phyloP scores from a whole-genome alignment of 1,284 basidiomycete species.

The Leccinum griseonigrum region DNA sequence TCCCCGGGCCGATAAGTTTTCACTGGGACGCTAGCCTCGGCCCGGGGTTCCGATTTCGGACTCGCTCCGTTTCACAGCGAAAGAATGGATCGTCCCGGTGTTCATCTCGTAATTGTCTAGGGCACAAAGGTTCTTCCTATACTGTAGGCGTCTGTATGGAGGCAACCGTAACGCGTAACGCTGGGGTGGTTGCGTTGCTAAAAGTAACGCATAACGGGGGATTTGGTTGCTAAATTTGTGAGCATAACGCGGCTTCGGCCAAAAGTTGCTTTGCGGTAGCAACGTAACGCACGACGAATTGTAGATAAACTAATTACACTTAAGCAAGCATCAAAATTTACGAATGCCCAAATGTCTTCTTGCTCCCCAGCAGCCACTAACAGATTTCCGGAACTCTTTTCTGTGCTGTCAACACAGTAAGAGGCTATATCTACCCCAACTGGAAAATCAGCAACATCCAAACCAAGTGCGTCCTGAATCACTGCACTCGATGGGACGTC shows the following conservation, averaged over 20 bases:
- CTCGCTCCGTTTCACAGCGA: no score
- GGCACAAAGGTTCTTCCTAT: not conserved
- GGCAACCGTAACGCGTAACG: not conserved
- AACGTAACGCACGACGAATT: no score
- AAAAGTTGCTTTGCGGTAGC: no score
- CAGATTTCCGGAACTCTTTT: not conserved
- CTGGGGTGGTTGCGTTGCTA: not conserved
- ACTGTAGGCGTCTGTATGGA: not conserved
- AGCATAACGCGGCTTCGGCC: not conserved
- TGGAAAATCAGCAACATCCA: not conserved
- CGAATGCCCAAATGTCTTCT: no score
- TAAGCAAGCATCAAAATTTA: no score
- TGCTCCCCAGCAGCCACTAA: no score
- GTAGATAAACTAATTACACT: no score
- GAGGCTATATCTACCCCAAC: not conserved
- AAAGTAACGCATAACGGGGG: not conserved
- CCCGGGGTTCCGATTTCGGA: no score
- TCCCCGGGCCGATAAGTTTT: no score
- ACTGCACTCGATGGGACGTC: conserved; percentile 5
- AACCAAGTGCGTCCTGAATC: conserved; percentile 1
- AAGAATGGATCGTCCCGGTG: no score
- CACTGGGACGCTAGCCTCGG: no score
- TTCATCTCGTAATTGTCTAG: no score
- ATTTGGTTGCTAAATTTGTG: not conserved
- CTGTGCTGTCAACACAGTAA: not conserved